phyloP scores from a whole-genome alignment of 2,329 filamentous ascomycete species.

The Arthrocladium fulminans region DNA sequence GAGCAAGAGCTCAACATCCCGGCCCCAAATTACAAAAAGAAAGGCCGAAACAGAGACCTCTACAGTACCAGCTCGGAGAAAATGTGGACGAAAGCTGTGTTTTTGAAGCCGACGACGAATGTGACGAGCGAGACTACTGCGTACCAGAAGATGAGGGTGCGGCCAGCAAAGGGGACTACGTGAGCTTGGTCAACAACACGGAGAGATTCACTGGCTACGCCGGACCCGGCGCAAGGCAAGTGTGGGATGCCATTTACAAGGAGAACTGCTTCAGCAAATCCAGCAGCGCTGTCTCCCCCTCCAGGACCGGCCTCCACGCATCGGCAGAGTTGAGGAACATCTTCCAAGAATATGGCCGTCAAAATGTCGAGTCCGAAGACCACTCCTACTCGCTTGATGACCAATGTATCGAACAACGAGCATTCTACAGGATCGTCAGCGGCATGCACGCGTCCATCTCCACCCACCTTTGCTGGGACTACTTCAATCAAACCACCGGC shows the following conservation, averaged over 20 bases:
- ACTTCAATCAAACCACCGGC: slow-evolving; percentile 88
- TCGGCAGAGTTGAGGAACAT: slow-evolving; percentile 54
- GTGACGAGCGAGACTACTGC: slow-evolving; percentile 93
- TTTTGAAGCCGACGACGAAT: slow-evolving; percentile 94
- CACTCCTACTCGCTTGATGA: slow-evolving; percentile 64
- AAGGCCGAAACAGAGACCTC: slow-evolving; percentile 57
- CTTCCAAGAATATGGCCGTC: slow-evolving; percentile 42
- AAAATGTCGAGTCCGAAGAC: slow-evolving; percentile 48
- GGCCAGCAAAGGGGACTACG: slow-evolving; percentile 84
- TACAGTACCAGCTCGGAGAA: slow-evolving; percentile 75
- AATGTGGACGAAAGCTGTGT: slow-evolving; percentile 91
- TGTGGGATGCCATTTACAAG: slow-evolving; percentile 94
- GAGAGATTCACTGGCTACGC: slow-evolving; percentile 93
- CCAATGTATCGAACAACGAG: slow-evolving; percentile 95
- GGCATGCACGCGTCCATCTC: slow-evolving; percentile 99
- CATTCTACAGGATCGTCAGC: slow-evolving; percentile 89
- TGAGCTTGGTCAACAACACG: slow-evolving; percentile 85
- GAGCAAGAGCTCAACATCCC: slow-evolving; percentile 83
- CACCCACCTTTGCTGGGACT: slow-evolving; percentile 91
- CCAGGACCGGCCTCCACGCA: slow-evolving; percentile 35
- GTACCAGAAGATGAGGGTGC: slow-evolving; percentile 88
- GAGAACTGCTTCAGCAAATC: slow-evolving; percentile 78
- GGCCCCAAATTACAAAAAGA: slow-evolving; percentile 64
- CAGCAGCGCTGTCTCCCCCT: slow-evolving; percentile 22
- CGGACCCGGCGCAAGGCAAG: slow-evolving; percentile 73